Evolutionary conservation across 176 grass and related monocot species (phyloP).

Genomic region (Aechmea fasciata): DNA sequence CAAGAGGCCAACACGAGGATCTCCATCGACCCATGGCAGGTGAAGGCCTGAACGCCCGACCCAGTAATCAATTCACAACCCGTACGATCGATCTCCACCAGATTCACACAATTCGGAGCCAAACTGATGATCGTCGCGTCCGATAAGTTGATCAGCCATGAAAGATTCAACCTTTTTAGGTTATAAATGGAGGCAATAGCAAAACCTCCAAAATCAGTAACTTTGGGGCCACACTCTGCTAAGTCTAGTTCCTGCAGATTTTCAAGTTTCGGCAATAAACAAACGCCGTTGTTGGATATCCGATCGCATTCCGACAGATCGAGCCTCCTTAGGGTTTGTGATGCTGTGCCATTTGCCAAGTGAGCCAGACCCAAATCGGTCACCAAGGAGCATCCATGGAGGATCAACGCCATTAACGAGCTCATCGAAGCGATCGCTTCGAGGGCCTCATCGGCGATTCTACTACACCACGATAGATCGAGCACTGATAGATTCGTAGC

Average conservation of each 20-base stretch:
- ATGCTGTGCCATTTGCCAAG: neutral
- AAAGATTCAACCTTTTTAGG: neutral
- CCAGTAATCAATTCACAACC: constrained; percentile 10
- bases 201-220: constrained; percentile 2
- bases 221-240: neutral
- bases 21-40: neutral
- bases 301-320: constrained; percentile 11
- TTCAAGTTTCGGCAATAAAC: neutral
- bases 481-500: constrained; percentile 3
- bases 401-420: neutral
- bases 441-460: neutral
- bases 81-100: constrained; percentile 5
- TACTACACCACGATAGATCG: neutral
- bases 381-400: constrained; percentile 6
- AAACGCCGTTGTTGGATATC: constrained; percentile 1
- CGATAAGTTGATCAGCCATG: constrained; percentile 6
- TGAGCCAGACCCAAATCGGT: constrained; percentile 2
- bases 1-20: constrained; percentile 8
- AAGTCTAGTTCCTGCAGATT: constrained; percentile 3
- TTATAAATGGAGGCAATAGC: neutral
- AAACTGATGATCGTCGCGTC: neutral
- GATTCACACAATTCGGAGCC: constrained; percentile 2
- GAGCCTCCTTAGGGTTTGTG: neutral
- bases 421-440: neutral
- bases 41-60: neutral